A percentile compares a stretch with the other conserved stretches of the same genome.
Conservation (phyloP, 495 filamentous ascomycete genomes). For the Pyronema omphalodes region DNA sequence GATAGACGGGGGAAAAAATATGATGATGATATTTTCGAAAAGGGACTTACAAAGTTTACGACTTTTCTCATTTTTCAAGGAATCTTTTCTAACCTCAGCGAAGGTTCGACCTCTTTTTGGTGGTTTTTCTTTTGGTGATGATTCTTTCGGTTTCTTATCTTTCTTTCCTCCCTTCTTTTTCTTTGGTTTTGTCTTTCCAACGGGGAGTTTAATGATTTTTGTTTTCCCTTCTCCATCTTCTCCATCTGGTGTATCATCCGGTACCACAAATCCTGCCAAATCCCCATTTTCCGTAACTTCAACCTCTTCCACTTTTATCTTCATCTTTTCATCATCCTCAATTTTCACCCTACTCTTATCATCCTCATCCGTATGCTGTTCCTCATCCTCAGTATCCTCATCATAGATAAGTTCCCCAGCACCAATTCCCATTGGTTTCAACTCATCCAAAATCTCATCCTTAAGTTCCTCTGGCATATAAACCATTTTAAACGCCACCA, state of each 20-base stretch:
- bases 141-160: too few relatives aligned
- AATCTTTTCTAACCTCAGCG: conserved; percentile 47
- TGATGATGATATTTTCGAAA: too few relatives aligned
- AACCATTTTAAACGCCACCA: conserved; percentile 53
- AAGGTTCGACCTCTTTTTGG: conserved; percentile 28
- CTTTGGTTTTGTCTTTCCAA: not conserved
- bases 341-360: too few relatives aligned
- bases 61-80: conserved; percentile 39
- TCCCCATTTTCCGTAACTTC: conserved; percentile 32
- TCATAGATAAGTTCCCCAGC: conserved; percentile 14
- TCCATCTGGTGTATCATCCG: conserved; percentile 27
- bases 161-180: conserved; percentile 27
- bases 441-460: conserved; percentile 18
- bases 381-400: conserved; percentile 19
- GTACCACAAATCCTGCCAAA: conserved; percentile 40
- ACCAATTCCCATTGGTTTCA: not conserved
- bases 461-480: conserved; percentile 37
- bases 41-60: conserved; percentile 30
- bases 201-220: not conserved
- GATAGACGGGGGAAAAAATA: too few relatives aligned
- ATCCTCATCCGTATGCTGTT: conserved; percentile 18
- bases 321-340: not conserved
- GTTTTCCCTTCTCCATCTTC: not conserved
- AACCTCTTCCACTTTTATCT: conserved; percentile 24
- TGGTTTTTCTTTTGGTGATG: conserved; percentile 24